Conservation (phyloP, 2,329 filamentous ascomycete species). For the Trichoderma lentiforme region DNA sequence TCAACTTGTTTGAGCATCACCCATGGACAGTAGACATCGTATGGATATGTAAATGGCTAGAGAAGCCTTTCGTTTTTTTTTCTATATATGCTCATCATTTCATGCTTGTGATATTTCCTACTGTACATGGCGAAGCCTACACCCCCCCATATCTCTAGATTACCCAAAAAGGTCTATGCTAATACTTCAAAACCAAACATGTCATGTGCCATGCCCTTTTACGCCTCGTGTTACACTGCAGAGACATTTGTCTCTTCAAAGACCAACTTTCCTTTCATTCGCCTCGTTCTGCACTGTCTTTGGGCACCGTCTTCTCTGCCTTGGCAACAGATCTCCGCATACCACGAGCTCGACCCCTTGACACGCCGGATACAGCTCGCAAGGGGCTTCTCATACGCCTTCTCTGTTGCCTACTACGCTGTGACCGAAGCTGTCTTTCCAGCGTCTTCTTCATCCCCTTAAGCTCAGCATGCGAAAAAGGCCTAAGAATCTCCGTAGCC, state of each 20-base stretch:
- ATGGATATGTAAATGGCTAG: neutral
- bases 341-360: neutral
- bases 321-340: neutral
- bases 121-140: neutral
- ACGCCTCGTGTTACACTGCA: neutral
- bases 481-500: conserved; percentile 29
- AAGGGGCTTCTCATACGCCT: neutral
- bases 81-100: neutral
- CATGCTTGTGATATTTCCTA: conserved; percentile 3
- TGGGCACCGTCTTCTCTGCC: neutral
- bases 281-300: neutral
- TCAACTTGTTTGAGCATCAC: too few relatives aligned
- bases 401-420: neutral
- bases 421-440: conserved; percentile 20
- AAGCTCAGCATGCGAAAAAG: conserved; percentile 32
- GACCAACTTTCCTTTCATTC: neutral
- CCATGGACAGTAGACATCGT: neutral
- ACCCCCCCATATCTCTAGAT: neutral
- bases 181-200: neutral
- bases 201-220: neutral
- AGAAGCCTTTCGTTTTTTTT: neutral
- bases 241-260: neutral
- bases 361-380: neutral
- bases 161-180: neutral
- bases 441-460: conserved; percentile 24